A percentile compares a stretch with the other conserved stretches of the same genome.
phyloP scores from a whole-genome alignment of 106 monocot genomes.

The Amphibolis antarctica region DNA sequence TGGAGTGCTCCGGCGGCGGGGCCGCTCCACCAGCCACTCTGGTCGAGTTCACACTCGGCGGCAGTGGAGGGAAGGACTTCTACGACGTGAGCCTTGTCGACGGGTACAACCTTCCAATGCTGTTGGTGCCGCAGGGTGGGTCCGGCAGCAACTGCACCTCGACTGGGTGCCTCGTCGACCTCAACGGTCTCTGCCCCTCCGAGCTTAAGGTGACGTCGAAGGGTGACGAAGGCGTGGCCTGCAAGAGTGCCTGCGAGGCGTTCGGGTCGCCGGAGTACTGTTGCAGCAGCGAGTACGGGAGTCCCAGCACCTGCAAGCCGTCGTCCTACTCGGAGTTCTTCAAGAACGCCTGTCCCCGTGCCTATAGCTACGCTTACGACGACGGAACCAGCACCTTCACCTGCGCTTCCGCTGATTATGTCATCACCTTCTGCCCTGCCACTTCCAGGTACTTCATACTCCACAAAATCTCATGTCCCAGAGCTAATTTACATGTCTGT shows the following conservation, averaged over 20 bases:
- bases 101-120: constrained; percentile 68
- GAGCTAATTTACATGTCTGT: no score
- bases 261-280: constrained; percentile 65
- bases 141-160: constrained; percentile 20
- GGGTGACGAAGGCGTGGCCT: constrained; percentile 37
- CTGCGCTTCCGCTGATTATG: constrained; percentile 46
- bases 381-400: constrained; percentile 88
- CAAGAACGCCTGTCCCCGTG: constrained; percentile 68
- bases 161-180: constrained; percentile 28
- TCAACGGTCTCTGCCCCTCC: constrained; percentile 38
- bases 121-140: constrained; percentile 8
- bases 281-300: constrained; percentile 77
- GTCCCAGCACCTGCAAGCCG: constrained; percentile 74
- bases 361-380: constrained; percentile 94
- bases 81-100: constrained; percentile 20
- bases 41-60: constrained; percentile 13
- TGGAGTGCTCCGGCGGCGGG: constrained; percentile 6
- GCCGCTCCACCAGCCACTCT: constrained; percentile 12
- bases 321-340: constrained; percentile 72
- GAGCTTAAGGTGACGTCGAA: constrained; percentile 45
- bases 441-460: constrained; percentile 24
- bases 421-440: constrained; percentile 81
- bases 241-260: constrained; percentile 89
- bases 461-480: no score
- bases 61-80: constrained; percentile 5